These are phyloP conservation scores for Mortierella sp. DNA, from an alignment of 371 early-diverging fungal genomes.

Conservation along the genomic window DNA sequence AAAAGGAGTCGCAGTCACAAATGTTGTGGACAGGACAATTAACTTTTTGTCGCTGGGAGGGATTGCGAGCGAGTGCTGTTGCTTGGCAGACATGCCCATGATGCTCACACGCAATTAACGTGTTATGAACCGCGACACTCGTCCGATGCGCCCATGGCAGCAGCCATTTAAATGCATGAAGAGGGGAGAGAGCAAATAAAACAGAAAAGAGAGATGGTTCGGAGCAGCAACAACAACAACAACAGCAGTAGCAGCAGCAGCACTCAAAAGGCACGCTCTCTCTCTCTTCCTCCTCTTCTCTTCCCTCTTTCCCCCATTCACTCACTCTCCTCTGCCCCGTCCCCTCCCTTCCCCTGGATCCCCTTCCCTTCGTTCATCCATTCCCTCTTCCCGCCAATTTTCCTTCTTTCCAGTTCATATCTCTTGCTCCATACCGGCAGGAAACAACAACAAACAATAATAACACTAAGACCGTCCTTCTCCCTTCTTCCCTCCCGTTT, in stretches of 20 bases:
- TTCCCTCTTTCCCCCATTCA: not conserved
- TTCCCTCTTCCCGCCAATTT: not conserved
- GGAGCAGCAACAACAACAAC: not conserved
- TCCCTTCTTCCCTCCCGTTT: not conserved
- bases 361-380: not conserved
- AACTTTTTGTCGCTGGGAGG: not conserved
- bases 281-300: not conserved
- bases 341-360: not conserved
- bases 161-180: not conserved
- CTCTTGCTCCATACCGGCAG: not conserved
- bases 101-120: too few relatives aligned
- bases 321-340: conserved; percentile 6
- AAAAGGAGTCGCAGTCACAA: not conserved
- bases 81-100: too few relatives aligned
- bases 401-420: conserved; percentile 14
- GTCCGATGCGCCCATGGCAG: not conserved
- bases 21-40: not conserved
- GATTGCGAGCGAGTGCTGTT: not conserved
- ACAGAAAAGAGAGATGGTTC: not conserved
- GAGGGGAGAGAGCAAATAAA: not conserved
- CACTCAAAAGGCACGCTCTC: not conserved
- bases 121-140: too few relatives aligned
- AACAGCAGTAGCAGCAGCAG: too few relatives aligned
- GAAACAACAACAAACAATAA: conserved; percentile 1
- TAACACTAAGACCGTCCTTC: not conserved